Percentiles rank a stretch among this genome's conserved stretches.
Conservation (phyloP, 2,329 filamentous ascomycete genomes). For the Beauveria pseudobassiana region DNA sequence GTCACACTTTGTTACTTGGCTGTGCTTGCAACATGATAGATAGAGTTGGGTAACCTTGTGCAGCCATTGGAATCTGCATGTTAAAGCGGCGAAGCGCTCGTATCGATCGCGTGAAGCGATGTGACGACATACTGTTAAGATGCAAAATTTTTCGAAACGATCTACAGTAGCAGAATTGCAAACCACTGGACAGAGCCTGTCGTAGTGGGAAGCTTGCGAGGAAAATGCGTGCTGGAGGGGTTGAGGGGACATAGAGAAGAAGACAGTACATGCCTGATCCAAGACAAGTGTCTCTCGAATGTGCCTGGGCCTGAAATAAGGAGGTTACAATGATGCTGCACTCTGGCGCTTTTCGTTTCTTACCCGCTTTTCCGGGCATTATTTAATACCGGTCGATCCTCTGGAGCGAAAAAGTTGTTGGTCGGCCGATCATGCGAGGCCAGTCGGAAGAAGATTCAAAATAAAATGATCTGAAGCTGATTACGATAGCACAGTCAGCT, state of each 20-base stretch:
- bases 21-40: not conserved
- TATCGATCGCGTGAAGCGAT: not conserved
- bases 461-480: not conserved
- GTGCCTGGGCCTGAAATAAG: not conserved
- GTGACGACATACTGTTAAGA: not conserved
- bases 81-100: not conserved
- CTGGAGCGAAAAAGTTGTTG: not conserved
- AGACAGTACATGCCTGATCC: not conserved
- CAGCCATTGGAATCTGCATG: not conserved
- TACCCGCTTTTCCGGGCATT: not conserved
- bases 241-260: not conserved
- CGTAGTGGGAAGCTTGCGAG: not conserved
- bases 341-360: not conserved
- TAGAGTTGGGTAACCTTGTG: not conserved
- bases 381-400: not conserved
- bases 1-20: not conserved
- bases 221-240: too few species aligned
- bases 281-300: not conserved
- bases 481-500: not conserved
- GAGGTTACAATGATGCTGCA: not conserved
- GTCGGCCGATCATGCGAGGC: not conserved
- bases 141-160: not conserved
- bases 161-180: too few species aligned
- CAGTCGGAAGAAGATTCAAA: not conserved
- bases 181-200: not conserved